Conservation (phyloP, 441 rosid genomes). For the Hura crepitans region DNA sequence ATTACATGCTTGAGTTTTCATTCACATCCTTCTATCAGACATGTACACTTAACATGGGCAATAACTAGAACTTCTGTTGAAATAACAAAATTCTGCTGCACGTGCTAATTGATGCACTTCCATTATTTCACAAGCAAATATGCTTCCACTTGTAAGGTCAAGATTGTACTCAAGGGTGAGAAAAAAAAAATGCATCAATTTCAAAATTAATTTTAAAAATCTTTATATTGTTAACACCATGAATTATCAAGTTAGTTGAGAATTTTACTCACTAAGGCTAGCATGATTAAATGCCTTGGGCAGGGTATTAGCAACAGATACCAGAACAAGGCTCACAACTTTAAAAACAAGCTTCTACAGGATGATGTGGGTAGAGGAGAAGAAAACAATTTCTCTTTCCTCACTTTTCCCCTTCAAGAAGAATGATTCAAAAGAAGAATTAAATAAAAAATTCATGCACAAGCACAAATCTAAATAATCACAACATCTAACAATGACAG, state of each 20-base stretch:
- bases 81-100: constrained; percentile 11
- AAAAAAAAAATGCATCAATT: neutral
- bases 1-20: neutral
- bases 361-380: constrained; percentile 7
- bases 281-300: neutral
- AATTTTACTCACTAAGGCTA: constrained; percentile 7
- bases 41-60: neutral
- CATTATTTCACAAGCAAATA: constrained; percentile 3
- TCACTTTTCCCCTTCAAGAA: neutral
- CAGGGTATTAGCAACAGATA: neutral
- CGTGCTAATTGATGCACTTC: neutral
- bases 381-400: neutral
- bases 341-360: neutral
- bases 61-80: neutral
- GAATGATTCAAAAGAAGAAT: neutral
- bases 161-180: neutral
- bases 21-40: constrained; percentile 5
- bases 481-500: constrained; percentile 9
- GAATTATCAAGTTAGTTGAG: neutral
- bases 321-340: neutral
- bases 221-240: neutral
- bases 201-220: neutral
- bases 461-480: neutral
- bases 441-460: neutral
- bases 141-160: neutral